Evolutionary conservation across 805 yeast genomes (phyloP).

Genomic region (Saturnispora bothae): DNA sequence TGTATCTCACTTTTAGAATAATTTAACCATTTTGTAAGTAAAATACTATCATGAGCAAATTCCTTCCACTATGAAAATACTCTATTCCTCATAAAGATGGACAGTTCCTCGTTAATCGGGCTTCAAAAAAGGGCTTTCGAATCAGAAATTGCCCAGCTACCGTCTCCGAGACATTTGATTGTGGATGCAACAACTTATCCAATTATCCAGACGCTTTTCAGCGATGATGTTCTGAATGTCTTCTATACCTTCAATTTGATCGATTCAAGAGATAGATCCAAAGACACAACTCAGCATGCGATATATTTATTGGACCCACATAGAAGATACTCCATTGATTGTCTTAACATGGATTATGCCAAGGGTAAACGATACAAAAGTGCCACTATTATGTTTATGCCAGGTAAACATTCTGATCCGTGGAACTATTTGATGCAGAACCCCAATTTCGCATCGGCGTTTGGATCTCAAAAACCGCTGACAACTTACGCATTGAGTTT

Average conservation of each 20-base stretch:
- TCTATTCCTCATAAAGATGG: not conserved
- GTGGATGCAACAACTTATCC: constrained; percentile 23
- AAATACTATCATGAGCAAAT: constrained; percentile 4
- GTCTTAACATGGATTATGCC: constrained; percentile 66
- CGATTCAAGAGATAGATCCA: constrained; percentile 22
- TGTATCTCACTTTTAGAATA: not conserved
- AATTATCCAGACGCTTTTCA: constrained; percentile 18
- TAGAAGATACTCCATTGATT: constrained; percentile 53
- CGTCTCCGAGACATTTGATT: constrained; percentile 23
- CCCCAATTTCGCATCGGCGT: constrained; percentile 3
- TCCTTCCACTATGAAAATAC: too few relatives aligned
- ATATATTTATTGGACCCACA: constrained; percentile 66
- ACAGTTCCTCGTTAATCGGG: constrained; percentile 2
- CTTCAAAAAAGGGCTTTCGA: constrained; percentile 19
- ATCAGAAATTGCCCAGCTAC: constrained; percentile 10
- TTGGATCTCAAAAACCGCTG: constrained; percentile 1
- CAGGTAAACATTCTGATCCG: constrained; percentile 32
- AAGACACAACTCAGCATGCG: constrained; percentile 40
- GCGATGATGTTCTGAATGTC: constrained; percentile 21
- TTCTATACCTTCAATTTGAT: constrained; percentile 23
- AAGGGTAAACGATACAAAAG: constrained; percentile 62
- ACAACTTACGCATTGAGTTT: constrained; percentile 35
- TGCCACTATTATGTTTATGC: constrained; percentile 59
- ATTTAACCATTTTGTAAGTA: not conserved
- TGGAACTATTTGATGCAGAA: constrained; percentile 17